Evolutionary conservation across 306 rosid species (phyloP).

Genomic region (Ormosia semicastrata): DNA sequence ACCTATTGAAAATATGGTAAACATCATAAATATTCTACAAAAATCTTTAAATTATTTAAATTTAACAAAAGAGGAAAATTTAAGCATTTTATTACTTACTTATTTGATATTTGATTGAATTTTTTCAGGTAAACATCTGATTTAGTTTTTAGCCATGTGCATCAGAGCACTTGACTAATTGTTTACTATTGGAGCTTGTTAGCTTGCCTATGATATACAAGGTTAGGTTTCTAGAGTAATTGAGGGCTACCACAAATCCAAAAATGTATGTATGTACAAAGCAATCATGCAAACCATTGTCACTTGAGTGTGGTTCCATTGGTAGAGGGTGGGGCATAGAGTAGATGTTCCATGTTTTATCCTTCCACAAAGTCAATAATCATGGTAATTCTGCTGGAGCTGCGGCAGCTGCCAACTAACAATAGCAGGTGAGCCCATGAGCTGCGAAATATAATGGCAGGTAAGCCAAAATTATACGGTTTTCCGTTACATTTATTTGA

Average conservation of each 20-base stretch:
- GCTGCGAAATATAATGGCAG: constrained; percentile 11
- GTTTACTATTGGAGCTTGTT: neutral
- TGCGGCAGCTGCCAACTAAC: neutral
- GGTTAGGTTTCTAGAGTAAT: constrained; percentile 2
- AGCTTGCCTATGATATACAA: neutral
- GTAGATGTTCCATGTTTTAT: neutral
- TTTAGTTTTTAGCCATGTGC: neutral
- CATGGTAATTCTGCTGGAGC: constrained; percentile 7
- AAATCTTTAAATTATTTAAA: neutral
- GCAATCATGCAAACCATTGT: neutral
- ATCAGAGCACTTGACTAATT: neutral
- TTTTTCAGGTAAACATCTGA: neutral
- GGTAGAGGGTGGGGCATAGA: neutral
- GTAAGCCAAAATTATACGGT: constrained; percentile 7
- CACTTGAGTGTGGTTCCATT: neutral
- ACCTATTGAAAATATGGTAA: neutral
- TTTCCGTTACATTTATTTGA: constrained; percentile 26
- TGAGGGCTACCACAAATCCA: neutral
- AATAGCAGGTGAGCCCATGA: neutral
- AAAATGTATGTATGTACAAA: neutral
- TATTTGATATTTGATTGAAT: neutral
- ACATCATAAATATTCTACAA: constrained; percentile 1
- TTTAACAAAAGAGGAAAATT: neutral
- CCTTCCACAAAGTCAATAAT: neutral
- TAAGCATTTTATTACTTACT: neutral